Evolutionary conservation across 78 protist genomes (phyloP).

Genomic region (Dictyostelium capitatum): DNA sequence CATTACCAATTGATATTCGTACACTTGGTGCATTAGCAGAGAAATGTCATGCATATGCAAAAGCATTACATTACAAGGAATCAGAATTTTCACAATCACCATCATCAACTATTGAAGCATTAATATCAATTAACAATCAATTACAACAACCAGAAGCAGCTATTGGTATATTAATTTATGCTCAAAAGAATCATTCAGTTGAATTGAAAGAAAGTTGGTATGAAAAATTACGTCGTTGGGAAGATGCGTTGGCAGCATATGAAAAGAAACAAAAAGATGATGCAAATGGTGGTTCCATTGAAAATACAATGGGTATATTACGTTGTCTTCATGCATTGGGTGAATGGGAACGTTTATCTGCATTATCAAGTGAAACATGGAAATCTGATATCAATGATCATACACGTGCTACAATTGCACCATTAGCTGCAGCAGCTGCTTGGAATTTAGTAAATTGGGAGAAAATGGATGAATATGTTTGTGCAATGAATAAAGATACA

Average conservation of each 20-base stretch:
- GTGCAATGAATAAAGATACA: slow-evolving; percentile 74
- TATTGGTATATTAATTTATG: slow-evolving; percentile 88
- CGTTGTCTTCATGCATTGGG: slow-evolving; percentile 97
- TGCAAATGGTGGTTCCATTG: slow-evolving; percentile 30
- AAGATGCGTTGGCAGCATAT: slow-evolving; percentile 93
- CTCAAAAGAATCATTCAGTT: slow-evolving; percentile 82
- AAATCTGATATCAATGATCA: slow-evolving; percentile 21
- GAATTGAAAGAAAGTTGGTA: slow-evolving; percentile 93
- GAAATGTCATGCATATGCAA: slow-evolving; percentile 97
- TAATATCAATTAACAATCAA: slow-evolving; percentile 95
- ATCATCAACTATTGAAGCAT: slow-evolving; percentile 85
- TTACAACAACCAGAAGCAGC: slow-evolving; percentile 98
- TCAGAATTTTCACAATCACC: slow-evolving; percentile 85
- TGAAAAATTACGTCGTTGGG: slow-evolving; percentile 98
- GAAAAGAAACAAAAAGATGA: slow-evolving; percentile 85
- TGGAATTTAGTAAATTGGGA: slow-evolving; percentile 92
- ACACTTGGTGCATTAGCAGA: slow-evolving; percentile 94
- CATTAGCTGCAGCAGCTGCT: slow-evolving; percentile 95
- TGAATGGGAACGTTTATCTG: slow-evolving; percentile 90
- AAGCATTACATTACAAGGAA: slow-evolving; percentile 97
- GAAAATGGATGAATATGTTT: slow-evolving; percentile 71
- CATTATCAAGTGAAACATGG: slow-evolving; percentile 85
- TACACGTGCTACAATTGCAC: slow-evolving; percentile 81
- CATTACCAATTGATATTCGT: slow-evolving; percentile 89
- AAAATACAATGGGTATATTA: slow-evolving; percentile 91